Percentiles rank a stretch among this genome's conserved stretches.
Evolutionary conservation across 1,284 basidiomycete genomes (phyloP).

Genomic region (Blastosporella zonata): DNA sequence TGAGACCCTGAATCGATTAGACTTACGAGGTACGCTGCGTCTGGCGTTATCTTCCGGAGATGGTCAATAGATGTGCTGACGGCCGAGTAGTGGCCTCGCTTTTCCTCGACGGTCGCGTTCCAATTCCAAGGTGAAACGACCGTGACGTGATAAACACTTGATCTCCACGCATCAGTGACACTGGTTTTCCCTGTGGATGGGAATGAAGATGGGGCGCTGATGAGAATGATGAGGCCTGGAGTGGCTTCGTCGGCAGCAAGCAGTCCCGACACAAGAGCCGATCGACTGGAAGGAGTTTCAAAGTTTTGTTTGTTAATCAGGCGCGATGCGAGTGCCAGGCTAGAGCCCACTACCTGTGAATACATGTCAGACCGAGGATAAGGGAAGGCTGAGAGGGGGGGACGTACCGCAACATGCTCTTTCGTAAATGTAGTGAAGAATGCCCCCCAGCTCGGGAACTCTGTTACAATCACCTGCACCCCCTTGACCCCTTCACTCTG

Average conservation of each 20-base stretch:
- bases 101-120: constrained; percentile 40
- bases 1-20: not conserved
- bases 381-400: not conserved
- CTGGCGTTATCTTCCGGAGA: constrained; percentile 44
- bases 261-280: constrained; percentile 35
- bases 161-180: constrained; percentile 46
- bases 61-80: constrained; percentile 35
- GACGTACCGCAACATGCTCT: constrained; percentile 28
- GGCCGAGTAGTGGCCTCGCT: constrained; percentile 31
- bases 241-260: constrained; percentile 33
- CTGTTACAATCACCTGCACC: constrained; percentile 27
- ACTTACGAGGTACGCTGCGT: constrained; percentile 47
- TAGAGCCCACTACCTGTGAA: constrained; percentile 34
- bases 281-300: constrained; percentile 25
- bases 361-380: not conserved
- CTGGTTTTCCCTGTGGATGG: constrained; percentile 36
- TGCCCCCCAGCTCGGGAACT: constrained; percentile 35
- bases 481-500: constrained; percentile 26
- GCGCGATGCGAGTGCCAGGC: constrained; percentile 40
- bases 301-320: constrained; percentile 39
- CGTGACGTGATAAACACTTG: constrained; percentile 47
- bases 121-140: constrained; percentile 35
- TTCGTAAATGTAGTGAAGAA: constrained; percentile 39
- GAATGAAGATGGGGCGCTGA: constrained; percentile 33
- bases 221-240: constrained; percentile 41